Base-by-base conservation (phyloP, 108 stramenopile genomes). In the Discostella pseudostelligera region DNA sequence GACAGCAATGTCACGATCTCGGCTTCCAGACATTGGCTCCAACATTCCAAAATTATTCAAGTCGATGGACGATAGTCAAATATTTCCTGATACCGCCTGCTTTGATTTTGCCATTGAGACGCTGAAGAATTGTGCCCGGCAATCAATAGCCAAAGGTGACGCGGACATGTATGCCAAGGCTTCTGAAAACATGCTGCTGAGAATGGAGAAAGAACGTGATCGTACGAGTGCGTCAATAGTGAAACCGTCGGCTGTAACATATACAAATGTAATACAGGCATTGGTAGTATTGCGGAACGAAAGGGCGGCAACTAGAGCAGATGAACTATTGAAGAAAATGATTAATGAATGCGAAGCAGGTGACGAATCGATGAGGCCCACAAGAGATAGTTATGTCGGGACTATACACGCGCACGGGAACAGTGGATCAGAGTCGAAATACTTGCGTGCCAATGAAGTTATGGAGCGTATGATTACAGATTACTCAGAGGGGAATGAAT, bases 221-320 rank as follows among this genome's bases (percentile, higher is more conserved):
- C 80, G 87, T 19, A 85, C 82, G 13, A 84, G 84, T 24, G 63
- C 60, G n/a, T 62, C 77, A 3, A 26, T 63, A 6, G 62, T 92
- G 9, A 72, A 70, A 55, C 67, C 79, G 8, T 74, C 81, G 4
- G 80, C 83, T 0, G 44, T 43, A 49, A 70, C 82, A 9, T 89
- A 89, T 65, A 92, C 85, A 53, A 65, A 86, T 69, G 90, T 86
- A 3, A 76, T 92, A 56, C 84, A 85, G 50, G 87, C 90, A 9
- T 65, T 87, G 69, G 58, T 78, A 13, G 64, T 76, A 9, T 66
- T 74, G 12, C 70, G 66, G 51, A 76, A 39, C n/a, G 47, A 59
- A 9, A 46, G 49, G 22, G 76, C 74, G 4, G 70, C 79, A 14
- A 57, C 64, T 20, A 74, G 62, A 39, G 72, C 72, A 19, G 67